Base-by-base conservation (phyloP, 2,329 filamentous ascomycete species). In the Cyphellophora europaea region DNA sequence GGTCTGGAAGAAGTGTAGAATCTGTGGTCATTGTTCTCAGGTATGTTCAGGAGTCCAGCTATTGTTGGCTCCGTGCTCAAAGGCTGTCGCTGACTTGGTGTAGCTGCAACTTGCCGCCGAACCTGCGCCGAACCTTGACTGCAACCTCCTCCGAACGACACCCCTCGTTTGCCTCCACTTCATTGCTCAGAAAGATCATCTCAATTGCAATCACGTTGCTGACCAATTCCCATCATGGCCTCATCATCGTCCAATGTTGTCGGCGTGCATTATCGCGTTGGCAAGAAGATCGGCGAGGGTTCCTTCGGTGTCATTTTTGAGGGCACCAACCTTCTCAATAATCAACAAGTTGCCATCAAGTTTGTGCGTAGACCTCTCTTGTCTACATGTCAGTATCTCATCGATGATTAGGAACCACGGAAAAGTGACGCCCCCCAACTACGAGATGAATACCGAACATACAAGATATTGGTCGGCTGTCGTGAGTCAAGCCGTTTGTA, bases 281-380 rank as follows among this genome's bases (percentile, higher is more conserved):
- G 91, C 53, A 96, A 96, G 77, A 98, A 98, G 71, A 96, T 98
- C 52, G 91, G 91, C 61, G 91, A 96, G 75, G 89, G 89, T 48
- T 94, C 87, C 25, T 96, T 96, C 56, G 89, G 89, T 70, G 91
- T 96, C 52, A 95, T 96, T 58, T 96, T 96, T 56, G 91, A 96
- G 65, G 91, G 91, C 51, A 96, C 88, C 56, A 98, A 98, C 62
- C 74, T 98, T 52, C 73, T 98, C 62, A 98, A 98, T 72, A 95
- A 93, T 65, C 91, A 96, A 63, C 88, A 95, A 67, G 89, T 98
- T 45, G 91, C 91, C 55, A 98, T 98, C 72, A 98, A 98, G 72
- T 98, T 98, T 66, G 86, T 93, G 67, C 56, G 84, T 79, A 18
- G 30, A n/a, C n/a, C n/a, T n/a, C n/a, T n/a, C 28, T n/a, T 33